Evolutionary conservation across 2,329 filamentous ascomycete species (phyloP), one percentile per base, ranked within the genome.

Genomic region (Pyricularia grisea): DNA sequence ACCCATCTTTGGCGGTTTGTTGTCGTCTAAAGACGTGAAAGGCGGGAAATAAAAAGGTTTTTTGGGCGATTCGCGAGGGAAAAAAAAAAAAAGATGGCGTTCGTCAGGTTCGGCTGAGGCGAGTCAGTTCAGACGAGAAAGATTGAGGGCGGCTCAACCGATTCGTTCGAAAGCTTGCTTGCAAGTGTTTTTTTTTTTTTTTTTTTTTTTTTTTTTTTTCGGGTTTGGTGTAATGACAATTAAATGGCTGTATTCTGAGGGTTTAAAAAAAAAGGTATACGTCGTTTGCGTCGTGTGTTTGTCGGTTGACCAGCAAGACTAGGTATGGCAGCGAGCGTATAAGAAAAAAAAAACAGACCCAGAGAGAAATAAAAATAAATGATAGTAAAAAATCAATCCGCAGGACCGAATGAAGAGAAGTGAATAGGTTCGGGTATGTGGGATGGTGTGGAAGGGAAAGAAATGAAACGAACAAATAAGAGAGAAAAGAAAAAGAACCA

Each of bases 281-380:
- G 33, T 36, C 12, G 55, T 60, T 60, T 60, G 55, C 23, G 20
- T n/a, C 55, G 20, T 60, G 12, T 2, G 23, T 11, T 60, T 60
- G 55, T 66, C 65, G 33, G 65, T 66, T 66, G 65, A 50, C 65
- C 65, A 66, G 65, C 65, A 66, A 66, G 65, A 66, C 65, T 36
- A 12, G 14, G 33, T 36, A 36, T 36, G 17, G 23, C n/a, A 25
- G 42, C 33, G 33, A 36, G 17, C 33, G 33, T 36, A 55, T 7
- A 7, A 23, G 20, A 66, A 27, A 42, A 36, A 66, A 66, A 60
- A n/a, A 23, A 10, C 23, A 60, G 23, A 3, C 55, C 55, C 55
- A 14, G 55, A 25, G 23, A 60, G 23, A 23, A 60, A 25, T 25
- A 33, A 23, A 36, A 36, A 36, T 36, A 36, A 36, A 36, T 10